Base-by-base conservation (phyloP, 176 grass and related monocot genomes). In the Miscanthus lutarioriparius region DNA sequence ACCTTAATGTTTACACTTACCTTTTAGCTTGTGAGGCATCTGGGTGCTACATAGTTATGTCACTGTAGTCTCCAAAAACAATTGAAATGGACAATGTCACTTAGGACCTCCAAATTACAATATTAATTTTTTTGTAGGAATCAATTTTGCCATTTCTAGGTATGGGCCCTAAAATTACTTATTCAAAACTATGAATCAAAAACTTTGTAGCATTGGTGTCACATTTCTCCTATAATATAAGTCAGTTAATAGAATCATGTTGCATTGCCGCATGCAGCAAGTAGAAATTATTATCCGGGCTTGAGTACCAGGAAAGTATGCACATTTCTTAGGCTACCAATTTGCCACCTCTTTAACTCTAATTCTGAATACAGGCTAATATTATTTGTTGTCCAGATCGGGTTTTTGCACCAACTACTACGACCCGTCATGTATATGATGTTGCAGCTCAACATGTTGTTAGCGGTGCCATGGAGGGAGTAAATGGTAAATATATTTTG, bases 341-440 rank as follows among this genome's bases (percentile, higher is more conserved):
- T 77, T 15, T 71, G 15, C 10, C 2, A 28, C 40, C 8, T 68
- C 23, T 74, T 45, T 6, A 67, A 23, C 62, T 83, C 67, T 80
- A 86, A 70, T 71, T 77, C 64, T 87, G 70, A 83, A 62, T 30
- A 39, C 4, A 77, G 15, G 75, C 32, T 86, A 81, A 89, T 78
- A 65, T 49, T 40, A 30, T 62, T 20, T 73, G 35, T 47, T 84
- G 58, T 86, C 38, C 75, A 99, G 97, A 99, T 88, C 91, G 91
- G 61, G 93, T 99, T 85, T 99, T 99, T 81, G 97, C 93, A 79
- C 97, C 97, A 43, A 99, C 97, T 86, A 99, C 97, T 74, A 99
- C 97, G 80, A 96, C 97, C 15, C 97, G 97, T 22, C 97, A 99
- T 86, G 97, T 99, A 19, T 99, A 99, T 92, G 97, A 99, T 94